Base-by-base conservation (phyloP, 345 rosid genomes). In the Excoecaria cochinchinensis region DNA sequence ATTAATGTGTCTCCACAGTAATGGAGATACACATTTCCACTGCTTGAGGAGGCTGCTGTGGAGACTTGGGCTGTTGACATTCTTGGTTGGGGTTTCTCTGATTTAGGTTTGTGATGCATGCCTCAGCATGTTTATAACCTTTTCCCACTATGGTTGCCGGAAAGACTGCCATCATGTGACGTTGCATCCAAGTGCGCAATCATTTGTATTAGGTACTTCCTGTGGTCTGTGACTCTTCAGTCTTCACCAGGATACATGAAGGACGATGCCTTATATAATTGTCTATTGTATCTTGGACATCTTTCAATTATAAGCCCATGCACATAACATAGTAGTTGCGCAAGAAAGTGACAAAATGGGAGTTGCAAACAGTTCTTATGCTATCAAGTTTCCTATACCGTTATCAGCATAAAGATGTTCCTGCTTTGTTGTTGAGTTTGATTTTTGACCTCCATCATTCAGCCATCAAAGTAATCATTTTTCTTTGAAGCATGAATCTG, bases 81-180 rank as follows among this genome's bases (percentile, higher is more conserved):
- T 80, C 97, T 95, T 77, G 98, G 96, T 68, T 95, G 97, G 98
- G 99, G 99, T 44, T 95, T 91, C 89, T 90, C 92, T 79, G 91
- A 90, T 89, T 85, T 95, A 85, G 95, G 98, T 91, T 42, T 42
- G 84, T 63, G 48, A 15, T 77, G 19, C 38, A 10, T 14, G 65
- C 55, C 51, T 59, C 38, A 55, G 14, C 57, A 52, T 25, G 44
- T 14, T 61, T 15, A 1, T 21, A 7, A 39, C 40, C 8, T 71
- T 70, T 57, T 50, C 12, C 53, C 59, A 44, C 44, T 63, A 65
- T 68, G 56, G 39, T 71, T 84, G 39, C 47, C 74, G 91, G 98
- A 75, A 73, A 87, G 73, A 60, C 85, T 83, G 74, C 91, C 89
- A n/a, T 72, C 87, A 0, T 92, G 95, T 81, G 85, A 88, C 77